Base-by-base conservation (phyloP, 495 filamentous ascomycete genomes). In the Lichenothelia convexa region DNA sequence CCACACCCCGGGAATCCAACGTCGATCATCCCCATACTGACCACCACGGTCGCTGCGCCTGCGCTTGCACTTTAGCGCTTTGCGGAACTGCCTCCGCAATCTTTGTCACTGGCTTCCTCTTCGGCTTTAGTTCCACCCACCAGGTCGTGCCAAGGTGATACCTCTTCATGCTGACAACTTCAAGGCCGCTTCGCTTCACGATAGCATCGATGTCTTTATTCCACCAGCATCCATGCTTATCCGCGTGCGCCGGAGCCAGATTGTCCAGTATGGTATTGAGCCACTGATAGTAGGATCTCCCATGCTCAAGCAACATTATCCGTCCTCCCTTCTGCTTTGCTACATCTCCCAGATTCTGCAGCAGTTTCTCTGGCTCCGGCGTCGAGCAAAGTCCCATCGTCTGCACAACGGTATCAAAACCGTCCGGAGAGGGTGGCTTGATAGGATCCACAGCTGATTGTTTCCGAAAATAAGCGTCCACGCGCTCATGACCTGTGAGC, bases 321-420 rank as follows among this genome's bases (percentile, higher is more conserved):
- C 69, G 68, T 1, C 85, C 86, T n/a, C n/a, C n/a, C 34, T 68
- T 62, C 3, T 62, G 60, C 42, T 63, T 61, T 1, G 73, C 52
- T 9, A 40, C 41, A 6, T 56, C 39, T 1, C 69, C 75, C 36
- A 79, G 56, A 45, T 65, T 69, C 21, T 62, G 56, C 35, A 95
- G 60, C 32, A 89, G 64, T 8, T 53, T 61, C 12, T 68, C 70
- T 11, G 87, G 91, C 44, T 80, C 72, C 3, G 63, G 59, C 30
- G 85, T 86, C 33, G 79, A 87, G 60, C 89, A 97, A 4, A 95
- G 58, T 1, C 85, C 86, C 72, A 95, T 92, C 11, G 83, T 91
- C 55, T 94, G 84, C 32, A 97, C 51, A 22, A 94, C 62, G 1
- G 81, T 93, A 58, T 94, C 84, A 56, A 79, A 97, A 29, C 30